A percentile compares a stretch with the other conserved stretches of the same genome.
phyloP scores from a whole-genome alignment of 1,284 basidiomycete genomes.

The Malassezia caprae region DNA sequence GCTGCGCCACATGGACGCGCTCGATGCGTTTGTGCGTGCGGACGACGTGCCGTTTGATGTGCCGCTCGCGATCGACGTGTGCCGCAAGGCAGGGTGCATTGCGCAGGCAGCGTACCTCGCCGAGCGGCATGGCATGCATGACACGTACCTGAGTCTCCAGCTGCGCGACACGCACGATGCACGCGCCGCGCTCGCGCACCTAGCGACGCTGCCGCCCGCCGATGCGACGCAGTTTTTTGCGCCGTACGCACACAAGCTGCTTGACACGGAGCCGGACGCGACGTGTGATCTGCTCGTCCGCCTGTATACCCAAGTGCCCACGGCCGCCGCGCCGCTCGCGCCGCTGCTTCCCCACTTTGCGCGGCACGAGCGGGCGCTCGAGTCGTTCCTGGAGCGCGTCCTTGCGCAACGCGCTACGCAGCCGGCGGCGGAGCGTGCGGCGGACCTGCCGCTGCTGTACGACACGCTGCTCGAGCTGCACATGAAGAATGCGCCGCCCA shows the following conservation, averaged over 20 bases:
- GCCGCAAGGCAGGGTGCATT: conserved; percentile 89
- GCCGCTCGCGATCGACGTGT: conserved; percentile 90
- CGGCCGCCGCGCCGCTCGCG: conserved; percentile 62
- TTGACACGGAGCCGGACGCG: conserved; percentile 69
- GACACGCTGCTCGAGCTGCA: conserved; percentile 86
- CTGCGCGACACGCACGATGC: conserved; percentile 83
- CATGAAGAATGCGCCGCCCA: conserved; percentile 52
- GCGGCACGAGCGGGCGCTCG: conserved; percentile 72
- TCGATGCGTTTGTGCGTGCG: conserved; percentile 72
- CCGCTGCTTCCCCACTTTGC: conserved; percentile 91
- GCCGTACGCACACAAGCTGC: conserved; percentile 53
- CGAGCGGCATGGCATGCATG: conserved; percentile 76
- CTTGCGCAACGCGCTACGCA: conserved; percentile 17
- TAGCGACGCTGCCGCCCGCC: conserved; percentile 65
- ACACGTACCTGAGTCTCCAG: conserved; percentile 85
- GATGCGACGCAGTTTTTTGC: conserved; percentile 50
- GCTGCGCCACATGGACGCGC: conserved; percentile 73
- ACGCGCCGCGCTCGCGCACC: conserved; percentile 68
- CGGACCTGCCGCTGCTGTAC: conserved; percentile 37
- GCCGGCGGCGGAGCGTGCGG: conserved; percentile 3
- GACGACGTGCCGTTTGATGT: conserved; percentile 74
- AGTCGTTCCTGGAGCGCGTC: conserved; percentile 78
- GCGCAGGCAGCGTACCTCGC: conserved; percentile 90
- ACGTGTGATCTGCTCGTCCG: conserved; percentile 75
- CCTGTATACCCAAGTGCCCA: conserved; percentile 11